These are phyloP conservation scores for Phoenix roebelenii DNA, from an alignment of 176 grass and related monocot species.

Conservation along the genomic window DNA sequence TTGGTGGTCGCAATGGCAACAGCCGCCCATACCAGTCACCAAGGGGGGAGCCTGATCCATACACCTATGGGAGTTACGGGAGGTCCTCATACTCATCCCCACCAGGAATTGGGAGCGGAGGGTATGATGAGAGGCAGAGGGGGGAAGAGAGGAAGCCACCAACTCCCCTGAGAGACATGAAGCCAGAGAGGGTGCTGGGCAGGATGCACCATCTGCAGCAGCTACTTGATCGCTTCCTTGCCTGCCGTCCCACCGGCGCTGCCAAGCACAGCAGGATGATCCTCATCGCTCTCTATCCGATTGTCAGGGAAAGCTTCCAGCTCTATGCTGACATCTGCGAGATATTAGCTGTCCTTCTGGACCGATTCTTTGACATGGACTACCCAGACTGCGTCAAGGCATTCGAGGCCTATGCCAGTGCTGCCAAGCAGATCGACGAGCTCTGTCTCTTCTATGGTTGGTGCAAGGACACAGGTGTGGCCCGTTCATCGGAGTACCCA, in stretches of 20 bases:
- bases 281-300: slow-evolving; percentile 22
- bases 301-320: slow-evolving; percentile 44
- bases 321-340: slow-evolving; percentile 39
- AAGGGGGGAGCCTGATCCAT: background rate
- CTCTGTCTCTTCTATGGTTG: slow-evolving; percentile 47
- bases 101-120: slow-evolving; percentile 6
- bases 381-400: slow-evolving; percentile 57
- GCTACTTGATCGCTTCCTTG: slow-evolving; percentile 44
- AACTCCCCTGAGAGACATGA: slow-evolving; percentile 39
- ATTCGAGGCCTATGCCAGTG: slow-evolving; percentile 51
- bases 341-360: slow-evolving; percentile 45
- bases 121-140: slow-evolving; percentile 3
- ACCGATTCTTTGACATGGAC: slow-evolving; percentile 79
- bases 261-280: slow-evolving; percentile 50
- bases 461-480: slow-evolving; percentile 50
- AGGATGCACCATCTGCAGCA: slow-evolving; percentile 46
- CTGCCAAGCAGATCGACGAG: slow-evolving; percentile 55
- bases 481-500: slow-evolving; percentile 36
- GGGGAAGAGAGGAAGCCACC: slow-evolving; percentile 1
- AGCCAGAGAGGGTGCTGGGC: slow-evolving; percentile 30
- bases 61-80: slow-evolving; percentile 1
- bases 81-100: slow-evolving; percentile 19
- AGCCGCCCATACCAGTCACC: background rate
- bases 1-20: background rate
- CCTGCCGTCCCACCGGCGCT: slow-evolving; percentile 48